phyloP scores from a whole-genome alignment of 345 rosid genomes.

The Ricinus communis region DNA sequence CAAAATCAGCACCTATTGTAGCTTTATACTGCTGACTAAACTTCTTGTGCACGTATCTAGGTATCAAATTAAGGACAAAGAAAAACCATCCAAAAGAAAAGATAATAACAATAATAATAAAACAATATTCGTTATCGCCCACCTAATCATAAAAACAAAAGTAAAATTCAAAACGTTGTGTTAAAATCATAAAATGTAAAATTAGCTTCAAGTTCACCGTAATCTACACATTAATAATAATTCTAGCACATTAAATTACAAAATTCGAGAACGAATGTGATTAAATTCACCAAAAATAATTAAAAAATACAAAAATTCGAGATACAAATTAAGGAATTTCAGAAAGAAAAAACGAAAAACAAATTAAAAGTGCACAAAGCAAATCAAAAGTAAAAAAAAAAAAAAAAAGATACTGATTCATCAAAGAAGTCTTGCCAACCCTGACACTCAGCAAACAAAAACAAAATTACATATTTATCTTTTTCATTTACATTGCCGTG shows the following conservation, averaged over 20 bases:
- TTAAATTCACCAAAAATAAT: not conserved
- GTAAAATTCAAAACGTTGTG: too few relatives aligned
- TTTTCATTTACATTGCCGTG: too few relatives aligned
- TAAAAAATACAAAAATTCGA: not conserved
- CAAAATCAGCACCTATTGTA: constrained; percentile 97
- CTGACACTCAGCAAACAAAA: constrained; percentile 41
- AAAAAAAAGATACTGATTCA: constrained; percentile 83
- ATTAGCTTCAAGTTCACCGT: not conserved
- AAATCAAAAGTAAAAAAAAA: not conserved
- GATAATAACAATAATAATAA: not conserved
- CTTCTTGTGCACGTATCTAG: constrained; percentile 72
- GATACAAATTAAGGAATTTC: not conserved
- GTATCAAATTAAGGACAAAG: constrained; percentile 10
- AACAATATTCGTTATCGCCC: too few relatives aligned
- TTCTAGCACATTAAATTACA: not conserved
- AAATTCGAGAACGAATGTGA: not conserved
- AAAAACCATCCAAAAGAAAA: too few relatives aligned
- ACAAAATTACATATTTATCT: not conserved
- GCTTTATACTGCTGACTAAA: constrained; percentile 98
- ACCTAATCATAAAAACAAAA: too few relatives aligned
- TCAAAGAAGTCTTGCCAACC: constrained; percentile 98
- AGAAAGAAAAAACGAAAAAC: not conserved
- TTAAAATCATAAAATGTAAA: not conserved
- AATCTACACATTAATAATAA: not conserved
- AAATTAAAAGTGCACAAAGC: not conserved